Evolutionary conservation across 306 rosid species (phyloP).

Genomic region (Cucumis cinereus): DNA sequence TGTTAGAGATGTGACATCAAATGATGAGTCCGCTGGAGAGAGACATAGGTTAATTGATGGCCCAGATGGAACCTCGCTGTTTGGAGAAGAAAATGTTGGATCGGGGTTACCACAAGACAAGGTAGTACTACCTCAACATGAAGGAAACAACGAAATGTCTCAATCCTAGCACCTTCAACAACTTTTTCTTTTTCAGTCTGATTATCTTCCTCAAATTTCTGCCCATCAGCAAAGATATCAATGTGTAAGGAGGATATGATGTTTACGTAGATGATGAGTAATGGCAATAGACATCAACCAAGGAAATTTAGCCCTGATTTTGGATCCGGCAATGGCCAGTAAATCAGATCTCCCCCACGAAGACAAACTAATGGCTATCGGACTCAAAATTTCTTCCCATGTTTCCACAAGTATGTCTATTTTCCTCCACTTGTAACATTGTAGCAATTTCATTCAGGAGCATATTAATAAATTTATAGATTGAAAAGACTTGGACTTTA

Average conservation of each 20-base stretch:
- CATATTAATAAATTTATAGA: background rate
- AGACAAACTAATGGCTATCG: background rate
- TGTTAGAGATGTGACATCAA: slow-evolving; percentile 18
- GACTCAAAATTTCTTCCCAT: background rate
- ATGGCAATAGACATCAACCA: background rate
- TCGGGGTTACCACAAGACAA: slow-evolving; percentile 32
- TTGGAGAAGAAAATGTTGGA: slow-evolving; percentile 33
- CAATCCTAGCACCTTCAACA: slow-evolving; percentile 6
- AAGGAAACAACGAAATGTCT: slow-evolving; percentile 21
- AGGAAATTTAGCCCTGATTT: background rate
- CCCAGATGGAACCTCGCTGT: slow-evolving; percentile 21
- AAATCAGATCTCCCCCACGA: background rate
- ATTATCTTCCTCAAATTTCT: background rate
- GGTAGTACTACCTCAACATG: slow-evolving; percentile 26
- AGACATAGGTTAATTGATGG: slow-evolving; percentile 17
- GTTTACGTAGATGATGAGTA: background rate
- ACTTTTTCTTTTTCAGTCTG: background rate
- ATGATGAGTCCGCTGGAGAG: slow-evolving; percentile 22
- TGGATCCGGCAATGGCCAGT: background rate
- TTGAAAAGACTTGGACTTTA: no score
- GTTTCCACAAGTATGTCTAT: background rate
- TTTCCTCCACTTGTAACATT: background rate
- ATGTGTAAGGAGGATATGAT: background rate
- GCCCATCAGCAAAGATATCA: background rate
- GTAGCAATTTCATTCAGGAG: background rate